A percentile compares a stretch with the other conserved stretches of the same genome.
Conservation (phyloP, 805 yeast genomes). For the Pichia membranifaciens region DNA sequence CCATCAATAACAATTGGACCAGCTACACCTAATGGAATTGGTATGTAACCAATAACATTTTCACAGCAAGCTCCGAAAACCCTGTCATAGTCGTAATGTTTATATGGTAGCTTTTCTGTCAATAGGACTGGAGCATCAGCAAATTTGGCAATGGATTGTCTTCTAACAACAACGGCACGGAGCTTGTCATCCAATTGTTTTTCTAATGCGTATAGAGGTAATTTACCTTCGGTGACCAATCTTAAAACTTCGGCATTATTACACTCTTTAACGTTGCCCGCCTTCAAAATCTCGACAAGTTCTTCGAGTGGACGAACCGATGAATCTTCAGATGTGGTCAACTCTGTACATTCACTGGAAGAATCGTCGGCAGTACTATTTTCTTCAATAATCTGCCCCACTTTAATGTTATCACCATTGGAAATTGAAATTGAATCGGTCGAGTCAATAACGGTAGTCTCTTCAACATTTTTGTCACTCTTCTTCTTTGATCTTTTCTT, state of each 20-base stretch:
- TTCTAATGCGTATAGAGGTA: slow-evolving; percentile 92
- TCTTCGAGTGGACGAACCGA: slow-evolving; percentile 52
- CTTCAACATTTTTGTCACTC: slow-evolving; percentile 1
- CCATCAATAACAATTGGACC: slow-evolving; percentile 95
- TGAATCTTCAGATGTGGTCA: slow-evolving; percentile 9
- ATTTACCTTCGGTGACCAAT: slow-evolving; percentile 65
- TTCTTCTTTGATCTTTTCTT: slow-evolving; percentile 6
- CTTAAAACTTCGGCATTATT: slow-evolving; percentile 67
- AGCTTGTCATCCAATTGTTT: slow-evolving; percentile 83
- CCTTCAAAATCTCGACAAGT: slow-evolving; percentile 54
- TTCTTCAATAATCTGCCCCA: slow-evolving; percentile 31
- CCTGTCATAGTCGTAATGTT: slow-evolving; percentile 84
- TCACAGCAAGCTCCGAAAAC: slow-evolving; percentile 99
- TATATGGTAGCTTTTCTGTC: slow-evolving; percentile 68
- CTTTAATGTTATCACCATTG: slow-evolving; percentile 28
- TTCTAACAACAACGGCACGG: slow-evolving; percentile 90
- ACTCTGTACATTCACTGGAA: slow-evolving; percentile 19
- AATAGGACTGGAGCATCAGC: slow-evolving; percentile 79
- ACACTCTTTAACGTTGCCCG: slow-evolving; percentile 63
- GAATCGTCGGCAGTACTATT: slow-evolving; percentile 18
- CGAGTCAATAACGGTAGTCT: not conserved
- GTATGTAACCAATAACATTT: slow-evolving; percentile 94
- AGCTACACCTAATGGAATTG: slow-evolving; percentile 95
- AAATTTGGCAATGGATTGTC: slow-evolving; percentile 80
- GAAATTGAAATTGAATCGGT: not conserved